Base-by-base conservation (phyloP, 331 rosid genomes). In the Dryas integrifolia region DNA sequence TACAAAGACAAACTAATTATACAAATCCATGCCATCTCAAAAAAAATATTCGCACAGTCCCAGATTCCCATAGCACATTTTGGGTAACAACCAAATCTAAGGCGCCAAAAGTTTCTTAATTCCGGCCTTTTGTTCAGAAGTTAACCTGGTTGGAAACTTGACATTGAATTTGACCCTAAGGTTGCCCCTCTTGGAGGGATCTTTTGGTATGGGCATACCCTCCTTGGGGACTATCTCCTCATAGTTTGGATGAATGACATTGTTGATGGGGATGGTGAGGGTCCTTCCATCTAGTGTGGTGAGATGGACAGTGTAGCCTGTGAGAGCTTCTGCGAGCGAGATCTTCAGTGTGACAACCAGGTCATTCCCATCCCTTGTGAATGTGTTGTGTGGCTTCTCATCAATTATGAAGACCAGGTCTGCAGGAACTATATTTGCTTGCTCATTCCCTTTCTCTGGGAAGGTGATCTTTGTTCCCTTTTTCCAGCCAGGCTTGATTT, bases 401-500 rank as follows among this genome's bases (percentile, higher is more conserved):
- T 90, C 96, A 41, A 92, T 79, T n/a, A 90, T 71, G 74, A 92
- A 92, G 41, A 87, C 84, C 7, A 92, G 81, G 82, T 92, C 97
- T 3, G 96, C 89, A 6, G 98, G 88, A 38, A 86, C 80, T 12
- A 86, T 76, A 69, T 89, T 85, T 64, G 84, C 92, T 26, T 82
- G 89, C 82, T 88, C 90, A 48, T 90, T 83, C 55, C 98, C 97
- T 78, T 89, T 92, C 85, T 88, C 97, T 0, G 87, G 92, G 83
- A 90, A 92, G 2, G 97, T 92, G 70, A 92, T 85, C 63, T 92
- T 92, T 12, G 98, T 92, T 50, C 98, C 98, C 80, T 90, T 92
- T 75, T 92, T 90, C 98, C 98, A 92, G 18, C 98, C 98, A 1
- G 98, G 98, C 78, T 90, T 90, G 74, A 92, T 73, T 55, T 87